Evolutionary conservation across 2,329 filamentous ascomycete genomes (phyloP).

Genomic region (Gremmenia infestans): DNA sequence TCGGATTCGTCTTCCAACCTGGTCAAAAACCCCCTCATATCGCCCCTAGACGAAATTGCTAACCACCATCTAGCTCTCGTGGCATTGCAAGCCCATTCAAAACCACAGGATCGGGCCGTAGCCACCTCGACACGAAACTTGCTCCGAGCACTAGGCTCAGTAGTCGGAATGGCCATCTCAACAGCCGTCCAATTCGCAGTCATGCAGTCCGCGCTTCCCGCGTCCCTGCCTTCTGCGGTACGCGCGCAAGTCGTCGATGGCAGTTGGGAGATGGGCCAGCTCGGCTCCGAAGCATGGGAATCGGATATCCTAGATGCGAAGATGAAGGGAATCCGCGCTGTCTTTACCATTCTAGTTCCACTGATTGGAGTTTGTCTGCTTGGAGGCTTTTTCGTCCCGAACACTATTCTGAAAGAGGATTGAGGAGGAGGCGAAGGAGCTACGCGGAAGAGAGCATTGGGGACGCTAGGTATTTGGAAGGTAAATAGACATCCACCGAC

Average conservation of each 20-base stretch:
- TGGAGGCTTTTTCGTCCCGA: neutral
- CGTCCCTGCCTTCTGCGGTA: neutral
- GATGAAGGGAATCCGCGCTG: neutral
- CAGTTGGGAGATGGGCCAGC: neutral
- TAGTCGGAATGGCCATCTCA: constrained; percentile 20
- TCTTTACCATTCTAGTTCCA: neutral
- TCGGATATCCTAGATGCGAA: neutral
- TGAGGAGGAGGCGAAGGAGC: neutral
- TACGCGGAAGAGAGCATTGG: too few species aligned
- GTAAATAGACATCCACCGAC: too few species aligned
- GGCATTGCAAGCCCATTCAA: constrained; percentile 26
- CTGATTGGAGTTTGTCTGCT: neutral
- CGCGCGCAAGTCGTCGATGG: neutral
- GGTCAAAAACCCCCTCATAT: constrained; percentile 5
- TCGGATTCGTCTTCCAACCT: constrained; percentile 29
- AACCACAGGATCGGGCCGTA: constrained; percentile 24
- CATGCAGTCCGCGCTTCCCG: neutral
- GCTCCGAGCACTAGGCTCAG: constrained; percentile 22
- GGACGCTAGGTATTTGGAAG: too few species aligned
- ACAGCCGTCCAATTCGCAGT: neutral
- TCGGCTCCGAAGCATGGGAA: neutral
- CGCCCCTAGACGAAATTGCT: neutral
- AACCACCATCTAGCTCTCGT: constrained; percentile 20
- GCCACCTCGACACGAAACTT: constrained; percentile 26
- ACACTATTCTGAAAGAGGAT: neutral